A percentile compares a stretch with the other conserved stretches of the same genome.
Evolutionary conservation across 345 rosid species (phyloP).

Genomic region (Punica granatum): DNA sequence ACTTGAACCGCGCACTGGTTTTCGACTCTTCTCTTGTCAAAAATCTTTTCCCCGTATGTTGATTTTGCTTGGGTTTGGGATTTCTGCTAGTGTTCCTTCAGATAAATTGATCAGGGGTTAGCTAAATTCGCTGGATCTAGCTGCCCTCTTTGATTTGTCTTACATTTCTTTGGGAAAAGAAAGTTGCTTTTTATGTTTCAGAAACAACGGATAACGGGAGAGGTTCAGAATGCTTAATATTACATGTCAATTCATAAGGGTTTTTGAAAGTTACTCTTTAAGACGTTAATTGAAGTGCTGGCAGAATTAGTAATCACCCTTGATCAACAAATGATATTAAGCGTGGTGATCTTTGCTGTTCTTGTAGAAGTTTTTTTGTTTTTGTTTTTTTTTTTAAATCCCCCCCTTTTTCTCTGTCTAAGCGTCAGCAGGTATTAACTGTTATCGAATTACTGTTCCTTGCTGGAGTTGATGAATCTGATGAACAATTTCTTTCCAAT

Average conservation of each 20-base stretch:
- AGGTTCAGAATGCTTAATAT: neutral
- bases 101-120: neutral
- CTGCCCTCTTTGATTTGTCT: neutral
- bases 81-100: neutral
- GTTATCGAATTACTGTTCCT: too few relatives aligned
- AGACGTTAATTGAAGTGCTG: too few relatives aligned
- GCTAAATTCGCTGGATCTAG: constrained; percentile 9
- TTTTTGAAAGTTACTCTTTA: neutral
- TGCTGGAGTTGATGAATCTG: too few relatives aligned
- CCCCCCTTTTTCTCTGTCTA: too few relatives aligned
- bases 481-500: too few relatives aligned
- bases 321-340: too few relatives aligned
- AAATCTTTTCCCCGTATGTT: neutral
- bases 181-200: neutral
- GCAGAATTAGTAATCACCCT: too few relatives aligned
- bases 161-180: neutral
- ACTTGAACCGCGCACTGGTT: neutral
- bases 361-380: too few relatives aligned
- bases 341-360: too few relatives aligned
- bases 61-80: neutral
- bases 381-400: too few relatives aligned
- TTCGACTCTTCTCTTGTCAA: neutral
- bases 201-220: neutral
- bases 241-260: neutral
- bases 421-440: too few relatives aligned